Base-by-base conservation (phyloP, 2,329 filamentous ascomycete genomes). In the Chaetomium sp. region DNA sequence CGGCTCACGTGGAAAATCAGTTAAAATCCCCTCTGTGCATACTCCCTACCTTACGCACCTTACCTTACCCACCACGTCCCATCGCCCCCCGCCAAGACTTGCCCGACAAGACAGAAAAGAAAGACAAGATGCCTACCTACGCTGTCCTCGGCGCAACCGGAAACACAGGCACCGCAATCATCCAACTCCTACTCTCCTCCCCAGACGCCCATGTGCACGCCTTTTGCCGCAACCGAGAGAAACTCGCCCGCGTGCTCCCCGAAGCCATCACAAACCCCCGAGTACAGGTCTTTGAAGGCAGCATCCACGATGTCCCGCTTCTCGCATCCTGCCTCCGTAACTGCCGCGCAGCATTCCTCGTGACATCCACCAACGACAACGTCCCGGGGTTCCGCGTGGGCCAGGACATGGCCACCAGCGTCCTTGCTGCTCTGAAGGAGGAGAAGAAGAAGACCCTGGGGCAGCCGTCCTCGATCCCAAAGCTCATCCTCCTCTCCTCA, bases 111-210 rank as follows among this genome's bases (percentile, higher is more conserved):
- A 27, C 2, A 27, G 19, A 27, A 27, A 27, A 27, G 19, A 27
- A 27, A 27, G 19, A 27, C 19, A 27, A 27, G 19, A 27, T 27
- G 19, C 19, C 19, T 27, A 27, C 49, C 33, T 76, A 73, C 58
- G 73, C 73, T 4, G 61, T 76, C 8, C 61, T 76, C 1, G 73
- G 74, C 6, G 57, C 63, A 14, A 78, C 75, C 1, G 76, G 76
- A 5, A 76, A 75, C 58, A 71, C 67, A 41, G 76, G 76, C 52
- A 66, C 60, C 1, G 69, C 72, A 2, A 65, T 79, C 35, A 67
- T 79, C 38, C 47, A 70, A 19, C 66, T 66, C 40, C 67, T 79
- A 1, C 67, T 77, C 4, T 49, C 65, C 9, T 52, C 53, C 0
- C 66, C 70, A 0, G 38, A 68, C 7, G 61, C 53, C 37, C 58